Evolutionary conservation across 768 basidiomycete genomes (phyloP), one percentile per base, ranked within the genome.

Genomic region (Holtermanniella nyarrowii): DNA sequence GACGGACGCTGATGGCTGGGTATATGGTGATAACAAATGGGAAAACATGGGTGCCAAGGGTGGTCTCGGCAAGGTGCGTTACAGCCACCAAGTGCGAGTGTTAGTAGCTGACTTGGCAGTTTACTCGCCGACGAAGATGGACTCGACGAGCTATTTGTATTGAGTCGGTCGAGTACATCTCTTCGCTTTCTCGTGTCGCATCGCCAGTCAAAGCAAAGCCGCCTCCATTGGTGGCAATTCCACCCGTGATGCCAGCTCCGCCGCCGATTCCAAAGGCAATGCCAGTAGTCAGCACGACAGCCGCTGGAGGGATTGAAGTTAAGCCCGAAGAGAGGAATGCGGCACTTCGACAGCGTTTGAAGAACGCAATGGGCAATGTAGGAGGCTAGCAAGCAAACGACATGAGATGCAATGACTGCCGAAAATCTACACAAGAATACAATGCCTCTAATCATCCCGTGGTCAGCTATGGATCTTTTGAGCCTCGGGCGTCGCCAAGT

Each of bases 1-100:
- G 7, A 93, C 89, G 1, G 90, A 96, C 65, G 66, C 76, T 3
- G 88, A 91, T 54, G 90, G 90, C 3, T 96, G 90, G 90, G 78
- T 89, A 4, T 95, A 89, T 62, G 84, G 82, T 1, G 90, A 91
- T 60, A 96, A 96, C 69, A 93, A 95, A 68, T 96, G 90, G 90
- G 89, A 95, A 65, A 77, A 74, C 18, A 76, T 78, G 42, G 82
- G 80, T 49, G 75, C 75, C 50, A 84, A 82, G 59, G 86, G 87
- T 44, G 87, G 88, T 4, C 79, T 91, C 74, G 85, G 89, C 69
- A 90, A 90, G 76, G 71, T 72, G 42, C 55, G 65, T 60, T 39
- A 41, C 25, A 21, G 24, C 26, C 42, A 10, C 13, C 24, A 16
- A n/a, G 13, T 22, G 44, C 26, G 23, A 37, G 49, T 24, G 13